Evolutionary conservation across 108 stramenopile species (phyloP).

Genomic region (Cyclotella distinguenda): DNA sequence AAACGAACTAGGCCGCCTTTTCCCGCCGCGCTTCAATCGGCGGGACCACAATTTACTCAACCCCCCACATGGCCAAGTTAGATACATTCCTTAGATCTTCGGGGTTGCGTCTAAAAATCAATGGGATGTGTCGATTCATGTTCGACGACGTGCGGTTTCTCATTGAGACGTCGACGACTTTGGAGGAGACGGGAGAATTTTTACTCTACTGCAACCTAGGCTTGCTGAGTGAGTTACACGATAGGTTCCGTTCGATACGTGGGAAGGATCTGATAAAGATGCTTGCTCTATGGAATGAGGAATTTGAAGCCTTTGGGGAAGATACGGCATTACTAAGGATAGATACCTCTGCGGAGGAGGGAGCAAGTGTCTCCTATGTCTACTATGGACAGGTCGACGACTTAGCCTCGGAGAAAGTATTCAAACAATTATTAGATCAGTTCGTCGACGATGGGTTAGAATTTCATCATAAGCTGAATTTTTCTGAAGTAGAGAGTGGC

Average conservation of each 20-base stretch:
- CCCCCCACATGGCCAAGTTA: slow-evolving; percentile 35
- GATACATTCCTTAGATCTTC: slow-evolving; percentile 20
- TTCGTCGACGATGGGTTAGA: slow-evolving; percentile 43
- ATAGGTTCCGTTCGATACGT: background rate
- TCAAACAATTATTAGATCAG: slow-evolving; percentile 34
- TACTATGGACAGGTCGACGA: slow-evolving; percentile 31
- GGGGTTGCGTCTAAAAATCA: slow-evolving; percentile 29
- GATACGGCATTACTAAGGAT: slow-evolving; percentile 28
- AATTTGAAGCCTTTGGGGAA: slow-evolving; percentile 7
- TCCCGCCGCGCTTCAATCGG: slow-evolving; percentile 36
- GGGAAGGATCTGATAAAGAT: slow-evolving; percentile 18
- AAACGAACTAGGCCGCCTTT: too few relatives aligned
- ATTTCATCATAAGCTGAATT: slow-evolving; percentile 17
- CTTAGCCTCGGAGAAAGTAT: slow-evolving; percentile 10
- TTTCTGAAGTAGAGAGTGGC: background rate
- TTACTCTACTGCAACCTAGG: slow-evolving; percentile 30
- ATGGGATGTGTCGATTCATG: slow-evolving; percentile 37
- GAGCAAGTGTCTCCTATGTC: slow-evolving; percentile 31
- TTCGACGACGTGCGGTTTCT: slow-evolving; percentile 24
- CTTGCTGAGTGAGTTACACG: slow-evolving; percentile 1
- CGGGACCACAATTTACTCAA: slow-evolving; percentile 31
- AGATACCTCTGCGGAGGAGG: slow-evolving; percentile 32
- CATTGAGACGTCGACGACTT: slow-evolving; percentile 22
- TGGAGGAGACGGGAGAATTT: slow-evolving; percentile 21
- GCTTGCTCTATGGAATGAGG: slow-evolving; percentile 42